Conservation (phyloP, 768 basidiomycete species). For the Scleroderma bovista region DNA sequence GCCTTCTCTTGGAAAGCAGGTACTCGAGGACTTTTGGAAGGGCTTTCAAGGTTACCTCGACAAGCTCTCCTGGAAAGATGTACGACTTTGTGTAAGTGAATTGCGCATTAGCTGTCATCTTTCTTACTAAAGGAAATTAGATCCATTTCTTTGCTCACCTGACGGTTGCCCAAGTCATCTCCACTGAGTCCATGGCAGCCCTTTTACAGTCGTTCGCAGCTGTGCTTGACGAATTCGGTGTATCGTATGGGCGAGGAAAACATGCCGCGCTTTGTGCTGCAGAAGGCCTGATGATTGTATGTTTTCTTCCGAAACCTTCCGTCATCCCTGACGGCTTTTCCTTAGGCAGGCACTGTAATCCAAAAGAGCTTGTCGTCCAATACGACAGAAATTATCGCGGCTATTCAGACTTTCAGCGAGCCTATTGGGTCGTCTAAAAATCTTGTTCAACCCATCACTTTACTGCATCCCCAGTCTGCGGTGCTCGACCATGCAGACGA, state of each 20-base stretch:
- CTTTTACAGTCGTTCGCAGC: constrained; percentile 80
- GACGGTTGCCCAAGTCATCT: constrained; percentile 69
- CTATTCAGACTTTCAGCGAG: constrained; percentile 68
- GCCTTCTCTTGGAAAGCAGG: constrained; percentile 56
- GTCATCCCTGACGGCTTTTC: neutral
- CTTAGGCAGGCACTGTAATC: constrained; percentile 63
- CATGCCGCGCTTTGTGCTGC: constrained; percentile 75
- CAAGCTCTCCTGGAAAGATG: constrained; percentile 86
- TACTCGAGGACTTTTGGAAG: constrained; percentile 87
- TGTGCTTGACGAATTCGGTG: constrained; percentile 86
- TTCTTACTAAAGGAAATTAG: constrained; percentile 35
- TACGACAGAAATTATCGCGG: constrained; percentile 61
- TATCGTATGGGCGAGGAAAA: constrained; percentile 80
- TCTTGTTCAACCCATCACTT: constrained; percentile 58
- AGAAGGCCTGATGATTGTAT: constrained; percentile 72
- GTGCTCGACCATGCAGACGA: constrained; percentile 54
- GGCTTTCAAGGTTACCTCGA: constrained; percentile 87
- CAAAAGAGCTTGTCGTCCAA: constrained; percentile 55
- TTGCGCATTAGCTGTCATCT: neutral
- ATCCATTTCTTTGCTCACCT: constrained; percentile 92
- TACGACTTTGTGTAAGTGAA: constrained; percentile 71
- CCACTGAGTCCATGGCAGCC: constrained; percentile 70
- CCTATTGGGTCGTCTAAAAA: constrained; percentile 51
- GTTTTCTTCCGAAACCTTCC: constrained; percentile 10
- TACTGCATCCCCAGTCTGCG: constrained; percentile 41